phyloP scores from a whole-genome alignment of 1,284 basidiomycete genomes.

The Pseudozyma pruni region DNA sequence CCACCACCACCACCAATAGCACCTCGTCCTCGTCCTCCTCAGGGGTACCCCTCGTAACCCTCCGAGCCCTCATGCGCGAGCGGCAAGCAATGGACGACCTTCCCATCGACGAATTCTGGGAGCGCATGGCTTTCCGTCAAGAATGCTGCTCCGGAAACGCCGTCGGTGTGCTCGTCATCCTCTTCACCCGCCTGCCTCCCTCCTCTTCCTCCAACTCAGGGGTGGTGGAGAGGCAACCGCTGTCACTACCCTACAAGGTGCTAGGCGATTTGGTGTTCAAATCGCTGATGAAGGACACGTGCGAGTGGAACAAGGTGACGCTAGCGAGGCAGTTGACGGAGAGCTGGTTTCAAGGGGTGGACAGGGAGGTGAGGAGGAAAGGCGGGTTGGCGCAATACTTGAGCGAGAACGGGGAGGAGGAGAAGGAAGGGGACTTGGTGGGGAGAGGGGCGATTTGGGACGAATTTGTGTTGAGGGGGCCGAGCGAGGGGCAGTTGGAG shows the following conservation, averaged over 20 bases:
- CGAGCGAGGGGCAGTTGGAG: constrained; percentile 20
- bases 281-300: constrained; percentile 58
- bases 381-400: constrained; percentile 32
- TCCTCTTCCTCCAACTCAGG: not conserved
- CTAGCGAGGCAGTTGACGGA: constrained; percentile 41
- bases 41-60: constrained; percentile 26
- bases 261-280: constrained; percentile 54
- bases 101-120: constrained; percentile 63
- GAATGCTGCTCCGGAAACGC: constrained; percentile 66
- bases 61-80: constrained; percentile 54
- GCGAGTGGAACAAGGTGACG: constrained; percentile 50
- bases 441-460: constrained; percentile 42
- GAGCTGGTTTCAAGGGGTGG: constrained; percentile 47
- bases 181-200: constrained; percentile 34
- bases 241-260: constrained; percentile 51
- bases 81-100: constrained; percentile 57
- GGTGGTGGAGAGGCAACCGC: constrained; percentile 31
- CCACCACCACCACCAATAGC: too few relatives aligned
- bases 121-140: constrained; percentile 65
- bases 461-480: constrained; percentile 29
- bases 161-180: constrained; percentile 61
- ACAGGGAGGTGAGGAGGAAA: constrained; percentile 49
- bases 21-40: not conserved
- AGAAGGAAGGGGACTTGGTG: constrained; percentile 5
- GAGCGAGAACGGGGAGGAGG: not conserved